Evolutionary conservation across 768 basidiomycete species (phyloP).

Genomic region (Termitomyces sp.): DNA sequence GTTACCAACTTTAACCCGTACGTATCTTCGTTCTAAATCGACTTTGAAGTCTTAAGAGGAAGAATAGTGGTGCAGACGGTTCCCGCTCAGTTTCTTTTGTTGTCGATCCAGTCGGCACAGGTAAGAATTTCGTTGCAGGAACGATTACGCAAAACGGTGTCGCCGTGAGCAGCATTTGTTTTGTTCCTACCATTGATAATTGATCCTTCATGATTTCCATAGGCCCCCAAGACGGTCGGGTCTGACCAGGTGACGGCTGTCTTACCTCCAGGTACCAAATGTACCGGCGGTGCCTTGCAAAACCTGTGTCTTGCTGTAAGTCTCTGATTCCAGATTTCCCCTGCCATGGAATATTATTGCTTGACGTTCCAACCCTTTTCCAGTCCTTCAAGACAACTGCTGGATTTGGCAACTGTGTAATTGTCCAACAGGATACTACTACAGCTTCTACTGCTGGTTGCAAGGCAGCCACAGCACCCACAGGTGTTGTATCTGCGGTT

Average conservation of each 20-base stretch:
- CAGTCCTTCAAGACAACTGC: slow-evolving; percentile 44
- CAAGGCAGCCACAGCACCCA: slow-evolving; percentile 8
- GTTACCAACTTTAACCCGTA: slow-evolving; percentile 48
- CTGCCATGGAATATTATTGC: background rate
- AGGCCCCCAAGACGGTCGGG: slow-evolving; percentile 36
- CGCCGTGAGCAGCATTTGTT: slow-evolving; percentile 29
- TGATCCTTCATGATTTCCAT: background rate
- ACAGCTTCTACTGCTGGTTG: slow-evolving; percentile 5
- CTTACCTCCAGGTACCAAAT: slow-evolving; percentile 47
- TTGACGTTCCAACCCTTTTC: background rate
- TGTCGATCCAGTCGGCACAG: slow-evolving; percentile 44
- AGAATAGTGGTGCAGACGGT: slow-evolving; percentile 40
- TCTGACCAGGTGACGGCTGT: slow-evolving; percentile 39
- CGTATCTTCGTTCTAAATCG: background rate
- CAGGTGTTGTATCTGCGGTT: background rate
- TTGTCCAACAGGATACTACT: slow-evolving; percentile 33
- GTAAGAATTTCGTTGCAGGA: slow-evolving; percentile 32
- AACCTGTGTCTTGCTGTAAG: slow-evolving; percentile 49
- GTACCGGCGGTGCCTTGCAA: slow-evolving; percentile 42
- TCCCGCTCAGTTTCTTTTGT: slow-evolving; percentile 43
- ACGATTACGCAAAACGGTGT: slow-evolving; percentile 45
- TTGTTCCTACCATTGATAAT: background rate
- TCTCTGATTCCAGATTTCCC: background rate
- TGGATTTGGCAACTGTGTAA: slow-evolving; percentile 55
- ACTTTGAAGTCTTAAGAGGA: background rate